These are phyloP conservation scores for Pythium insidiosum DNA, from an alignment of 352 stramenopile species.

Conservation along the genomic window DNA sequence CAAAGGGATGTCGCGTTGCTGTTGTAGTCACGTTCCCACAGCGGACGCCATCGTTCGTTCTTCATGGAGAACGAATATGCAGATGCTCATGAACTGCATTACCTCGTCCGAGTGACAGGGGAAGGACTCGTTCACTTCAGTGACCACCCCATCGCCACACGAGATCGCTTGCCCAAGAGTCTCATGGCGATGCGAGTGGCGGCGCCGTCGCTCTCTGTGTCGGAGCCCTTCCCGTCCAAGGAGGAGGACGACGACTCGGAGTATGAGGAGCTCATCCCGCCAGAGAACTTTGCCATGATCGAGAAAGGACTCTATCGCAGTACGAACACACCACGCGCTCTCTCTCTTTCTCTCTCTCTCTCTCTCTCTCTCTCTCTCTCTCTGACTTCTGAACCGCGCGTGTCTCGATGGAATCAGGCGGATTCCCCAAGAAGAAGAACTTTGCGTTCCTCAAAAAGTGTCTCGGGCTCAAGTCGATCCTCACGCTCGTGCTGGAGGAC, in stretches of 20 bases:
- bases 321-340: too few relatives aligned
- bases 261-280: conserved; percentile 79
- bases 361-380: background rate
- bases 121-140: too few relatives aligned
- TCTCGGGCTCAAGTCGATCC: conserved; percentile 69
- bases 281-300: conserved; percentile 87
- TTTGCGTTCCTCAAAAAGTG: conserved; percentile 77
- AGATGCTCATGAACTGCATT: too few relatives aligned
- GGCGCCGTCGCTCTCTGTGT: conserved; percentile 1
- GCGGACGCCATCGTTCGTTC: too few relatives aligned
- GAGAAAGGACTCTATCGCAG: conserved; percentile 81
- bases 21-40: too few relatives aligned
- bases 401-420: conserved; percentile 18
- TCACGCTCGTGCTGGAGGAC: conserved; percentile 83
- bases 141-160: too few relatives aligned
- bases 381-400: background rate
- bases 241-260: conserved; percentile 63
- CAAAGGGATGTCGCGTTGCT: too few relatives aligned
- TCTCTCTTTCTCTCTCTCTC: too few relatives aligned
- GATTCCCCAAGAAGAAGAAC: conserved; percentile 88
- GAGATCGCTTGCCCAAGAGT: background rate
- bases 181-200: conserved; percentile 1
- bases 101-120: too few relatives aligned
- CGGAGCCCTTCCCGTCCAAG: conserved; percentile 12
- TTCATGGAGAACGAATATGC: too few relatives aligned